Conservation (phyloP, 129 eudicot species). For the Centella asiatica region DNA sequence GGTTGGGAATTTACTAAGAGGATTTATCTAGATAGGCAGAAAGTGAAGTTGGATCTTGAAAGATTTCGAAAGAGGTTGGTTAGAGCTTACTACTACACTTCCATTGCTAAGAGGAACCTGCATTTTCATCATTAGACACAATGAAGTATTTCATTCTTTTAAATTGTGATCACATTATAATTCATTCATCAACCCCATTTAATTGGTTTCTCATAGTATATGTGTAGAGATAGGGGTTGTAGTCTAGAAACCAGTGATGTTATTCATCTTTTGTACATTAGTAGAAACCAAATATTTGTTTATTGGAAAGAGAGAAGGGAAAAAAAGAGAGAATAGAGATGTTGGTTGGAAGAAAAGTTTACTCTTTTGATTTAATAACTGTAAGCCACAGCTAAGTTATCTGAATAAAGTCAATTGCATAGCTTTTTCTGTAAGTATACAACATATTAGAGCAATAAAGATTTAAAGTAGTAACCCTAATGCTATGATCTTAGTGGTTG, state of each 20-base stretch:
- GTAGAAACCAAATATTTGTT: too few relatives aligned
- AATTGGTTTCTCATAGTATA: slow-evolving; percentile 10
- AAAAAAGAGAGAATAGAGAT: too few relatives aligned
- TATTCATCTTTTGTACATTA: slow-evolving; percentile 15
- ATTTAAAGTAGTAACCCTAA: too few relatives aligned
- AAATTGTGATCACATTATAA: not conserved
- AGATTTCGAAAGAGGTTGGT: slow-evolving; percentile 68
- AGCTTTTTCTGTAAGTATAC: too few relatives aligned
- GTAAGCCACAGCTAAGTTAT: not conserved
- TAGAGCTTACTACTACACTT: slow-evolving; percentile 50
- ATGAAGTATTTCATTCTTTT: not conserved
- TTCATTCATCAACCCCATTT: not conserved
- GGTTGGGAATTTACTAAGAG: slow-evolving; percentile 94
- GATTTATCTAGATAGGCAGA: slow-evolving; percentile 81
- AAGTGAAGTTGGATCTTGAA: slow-evolving; percentile 54
- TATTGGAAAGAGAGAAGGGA: too few relatives aligned
- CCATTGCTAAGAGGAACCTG: slow-evolving; percentile 37
- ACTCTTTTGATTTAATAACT: too few relatives aligned
- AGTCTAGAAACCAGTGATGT: slow-evolving; percentile 11
- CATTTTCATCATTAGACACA: slow-evolving; percentile 7
- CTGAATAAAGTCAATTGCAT: not conserved
- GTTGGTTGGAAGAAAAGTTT: not conserved
- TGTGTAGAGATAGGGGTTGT: slow-evolving; percentile 10
- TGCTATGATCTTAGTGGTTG: too few relatives aligned
- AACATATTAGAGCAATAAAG: too few relatives aligned